A percentile compares a stretch with the other conserved stretches of the same genome.
Evolutionary conservation across 768 basidiomycete species (phyloP).

Genomic region (Arthromyces matolae): DNA sequence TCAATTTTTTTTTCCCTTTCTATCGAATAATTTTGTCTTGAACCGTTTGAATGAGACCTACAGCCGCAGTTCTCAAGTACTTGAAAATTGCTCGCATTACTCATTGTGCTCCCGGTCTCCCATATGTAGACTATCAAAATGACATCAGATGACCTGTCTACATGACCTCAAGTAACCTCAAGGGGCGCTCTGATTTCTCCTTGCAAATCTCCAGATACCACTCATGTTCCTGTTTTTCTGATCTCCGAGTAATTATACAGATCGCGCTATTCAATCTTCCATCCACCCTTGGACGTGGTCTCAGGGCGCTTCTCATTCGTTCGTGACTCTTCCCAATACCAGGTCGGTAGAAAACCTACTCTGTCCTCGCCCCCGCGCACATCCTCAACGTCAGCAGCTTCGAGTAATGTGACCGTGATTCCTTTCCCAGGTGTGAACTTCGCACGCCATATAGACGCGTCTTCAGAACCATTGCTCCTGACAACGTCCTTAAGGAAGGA

Average conservation of each 20-base stretch:
- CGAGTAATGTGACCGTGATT: constrained; percentile 46
- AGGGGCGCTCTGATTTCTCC: constrained; percentile 17
- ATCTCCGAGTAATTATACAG: constrained; percentile 10
- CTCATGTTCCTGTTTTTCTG: constrained; percentile 18
- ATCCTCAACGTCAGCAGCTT: constrained; percentile 46
- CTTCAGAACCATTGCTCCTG: constrained; percentile 20
- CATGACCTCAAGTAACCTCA: constrained; percentile 26
- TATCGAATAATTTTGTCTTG: background rate
- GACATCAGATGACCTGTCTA: constrained; percentile 31
- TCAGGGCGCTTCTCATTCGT: constrained; percentile 1
- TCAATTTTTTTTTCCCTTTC: constrained; percentile 12
- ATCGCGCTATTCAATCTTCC: constrained; percentile 20
- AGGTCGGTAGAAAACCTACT: constrained; percentile 74
- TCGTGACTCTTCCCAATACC: constrained; percentile 55
- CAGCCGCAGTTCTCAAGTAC: too few relatives aligned
- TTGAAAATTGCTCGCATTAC: too few relatives aligned
- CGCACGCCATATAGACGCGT: constrained; percentile 62
- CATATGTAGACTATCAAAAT: constrained; percentile 16
- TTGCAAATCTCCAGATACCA: constrained; percentile 8
- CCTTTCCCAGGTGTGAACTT: constrained; percentile 59
- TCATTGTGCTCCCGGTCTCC: too few relatives aligned
- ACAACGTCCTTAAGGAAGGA: constrained; percentile 43
- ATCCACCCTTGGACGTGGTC: constrained; percentile 14
- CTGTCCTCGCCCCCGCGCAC: constrained; percentile 67
- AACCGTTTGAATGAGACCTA: too few relatives aligned